Evolutionary conservation across 208 protist species (phyloP).

Genomic region (Hexamita inflata): DNA sequence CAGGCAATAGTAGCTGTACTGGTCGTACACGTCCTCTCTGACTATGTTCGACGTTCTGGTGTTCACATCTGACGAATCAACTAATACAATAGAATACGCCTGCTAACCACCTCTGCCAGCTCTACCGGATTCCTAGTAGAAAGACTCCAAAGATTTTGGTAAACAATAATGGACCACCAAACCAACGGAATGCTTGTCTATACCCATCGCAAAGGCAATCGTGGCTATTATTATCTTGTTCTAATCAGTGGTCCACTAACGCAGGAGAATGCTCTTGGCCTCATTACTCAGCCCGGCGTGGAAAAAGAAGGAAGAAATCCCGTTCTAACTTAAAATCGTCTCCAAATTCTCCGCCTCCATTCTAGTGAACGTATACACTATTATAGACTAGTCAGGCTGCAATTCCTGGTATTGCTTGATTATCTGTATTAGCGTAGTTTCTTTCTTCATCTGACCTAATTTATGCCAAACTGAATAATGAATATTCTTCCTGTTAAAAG

Average conservation of each 20-base stretch:
- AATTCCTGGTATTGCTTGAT: neutral
- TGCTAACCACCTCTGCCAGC: neutral
- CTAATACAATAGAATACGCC: neutral
- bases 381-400: neutral
- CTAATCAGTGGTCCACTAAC: neutral
- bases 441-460: neutral
- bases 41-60: no score
- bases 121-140: conserved; percentile 23
- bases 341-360: neutral
- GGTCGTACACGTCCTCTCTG: no score
- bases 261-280: neutral
- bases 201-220: conserved; percentile 16
- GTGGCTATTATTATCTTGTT: neutral
- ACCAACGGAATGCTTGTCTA: neutral
- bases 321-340: neutral
- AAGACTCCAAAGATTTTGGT: neutral
- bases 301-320: neutral
- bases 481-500: conserved; percentile 10
- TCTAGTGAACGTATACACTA: conserved; percentile 1
- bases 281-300: neutral
- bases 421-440: neutral
- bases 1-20: no score
- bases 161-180: conserved; percentile 16
- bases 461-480: neutral
- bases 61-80: neutral